Evolutionary conservation across 1,139 yeast species (phyloP).

Genomic region (Yamadazyma siamensis): DNA sequence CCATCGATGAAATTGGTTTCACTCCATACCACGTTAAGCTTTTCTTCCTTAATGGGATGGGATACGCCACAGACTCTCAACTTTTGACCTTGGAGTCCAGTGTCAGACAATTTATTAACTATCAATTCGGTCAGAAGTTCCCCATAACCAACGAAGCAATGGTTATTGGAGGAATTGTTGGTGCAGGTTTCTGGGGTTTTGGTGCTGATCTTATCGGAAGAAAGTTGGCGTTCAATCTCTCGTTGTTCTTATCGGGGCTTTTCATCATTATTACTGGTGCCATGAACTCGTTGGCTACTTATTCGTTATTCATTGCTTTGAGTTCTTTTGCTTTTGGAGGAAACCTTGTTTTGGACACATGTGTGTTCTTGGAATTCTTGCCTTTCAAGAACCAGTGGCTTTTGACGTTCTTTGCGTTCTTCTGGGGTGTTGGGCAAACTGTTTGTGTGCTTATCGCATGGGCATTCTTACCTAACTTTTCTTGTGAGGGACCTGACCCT

Average conservation of each 20-base stretch:
- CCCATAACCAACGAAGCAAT: slow-evolving; percentile 27
- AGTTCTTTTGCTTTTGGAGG: slow-evolving; percentile 55
- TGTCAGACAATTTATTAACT: slow-evolving; percentile 38
- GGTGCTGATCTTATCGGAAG: slow-evolving; percentile 61
- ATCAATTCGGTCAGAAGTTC: slow-evolving; percentile 35
- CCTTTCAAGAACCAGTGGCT: slow-evolving; percentile 54
- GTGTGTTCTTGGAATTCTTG: slow-evolving; percentile 56
- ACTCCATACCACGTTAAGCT: slow-evolving; percentile 33
- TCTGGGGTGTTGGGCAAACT: slow-evolving; percentile 66
- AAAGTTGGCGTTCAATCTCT: slow-evolving; percentile 51
- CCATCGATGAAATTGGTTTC: slow-evolving; percentile 36
- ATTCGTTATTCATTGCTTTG: slow-evolving; percentile 47
- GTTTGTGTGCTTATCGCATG: slow-evolving; percentile 52
- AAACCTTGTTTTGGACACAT: slow-evolving; percentile 57
- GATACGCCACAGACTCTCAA: slow-evolving; percentile 63
- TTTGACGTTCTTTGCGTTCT: slow-evolving; percentile 53
- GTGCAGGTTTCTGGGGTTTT: slow-evolving; percentile 57
- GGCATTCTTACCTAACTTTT: slow-evolving; percentile 50
- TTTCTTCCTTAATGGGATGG: slow-evolving; percentile 54
- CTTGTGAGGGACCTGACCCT: slow-evolving; percentile 33
- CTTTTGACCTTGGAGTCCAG: slow-evolving; percentile 40
- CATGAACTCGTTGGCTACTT: slow-evolving; percentile 44
- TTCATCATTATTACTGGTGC: slow-evolving; percentile 55
- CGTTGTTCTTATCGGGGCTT: slow-evolving; percentile 47
- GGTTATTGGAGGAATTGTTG: slow-evolving; percentile 49